Evolutionary conservation across 2,329 filamentous ascomycete genomes (phyloP), one percentile per base, ranked within the genome.

Genomic region (Scleromitrula shiraiana): DNA sequence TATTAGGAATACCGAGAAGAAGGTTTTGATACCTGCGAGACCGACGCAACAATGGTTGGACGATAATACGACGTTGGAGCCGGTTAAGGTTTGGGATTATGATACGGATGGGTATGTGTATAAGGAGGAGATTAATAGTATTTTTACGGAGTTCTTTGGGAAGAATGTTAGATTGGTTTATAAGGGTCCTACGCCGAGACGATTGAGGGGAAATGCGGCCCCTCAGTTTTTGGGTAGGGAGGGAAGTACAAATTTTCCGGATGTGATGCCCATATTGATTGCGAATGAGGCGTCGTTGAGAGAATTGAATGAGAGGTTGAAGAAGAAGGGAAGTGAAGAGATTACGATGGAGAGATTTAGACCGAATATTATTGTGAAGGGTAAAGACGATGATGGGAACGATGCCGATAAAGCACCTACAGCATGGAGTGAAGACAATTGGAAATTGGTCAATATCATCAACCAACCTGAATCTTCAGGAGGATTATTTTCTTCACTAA

Each of bases 341-440:
- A 71, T 81, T 27, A 74, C 69, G 0, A 74, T 82, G 49, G 78
- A 82, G 59, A 72, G 79, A 2, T 83, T 83, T 61, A 66, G 80
- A 15, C 78, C 80, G 1, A 83, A 83, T 60, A 77, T 83, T 47
- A 69, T 83, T 19, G 70, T 83, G 36, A 65, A 67, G 12, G 79
- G 79, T 1, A 65, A 67, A 32, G 65, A 67, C 45, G 50, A 46
- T 29, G 47, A 46, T 29, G 47, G n/a, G 9, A 46, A 41, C 0
- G 36, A 6, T 14, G 71, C 80, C 0, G 44, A 47, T 9, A 33
- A 20, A 5, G 37, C 44, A 6, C 44, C 44, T 3, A 27, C 19
- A 7, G 36, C 44, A 5, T 83, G 80, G 80, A 70, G 70, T 30
- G 80, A 83, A 59, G 80, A 83, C 60, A 68, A 69, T 14, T 83